A percentile compares a stretch with the other conserved stretches of the same genome.
These are phyloP conservation scores for Neonectria neomacrospora DNA, from an alignment of 2,329 filamentous ascomycete genomes.

Conservation along the genomic window DNA sequence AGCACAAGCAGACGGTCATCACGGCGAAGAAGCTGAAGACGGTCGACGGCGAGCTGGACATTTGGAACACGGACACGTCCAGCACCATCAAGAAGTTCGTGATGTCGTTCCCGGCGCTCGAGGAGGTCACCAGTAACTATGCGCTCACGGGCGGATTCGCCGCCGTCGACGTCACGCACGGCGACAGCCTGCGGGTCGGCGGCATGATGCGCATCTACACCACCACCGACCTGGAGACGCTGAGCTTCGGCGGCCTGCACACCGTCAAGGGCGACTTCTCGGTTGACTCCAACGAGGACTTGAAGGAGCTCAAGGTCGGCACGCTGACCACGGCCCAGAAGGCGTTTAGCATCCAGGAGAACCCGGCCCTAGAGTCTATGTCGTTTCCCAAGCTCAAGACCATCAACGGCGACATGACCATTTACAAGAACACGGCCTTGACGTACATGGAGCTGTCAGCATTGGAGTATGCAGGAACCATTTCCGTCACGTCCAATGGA, in stretches of 20 bases:
- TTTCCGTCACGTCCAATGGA: constrained; percentile 42
- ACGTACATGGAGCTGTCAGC: constrained; percentile 33
- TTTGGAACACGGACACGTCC: constrained; percentile 39
- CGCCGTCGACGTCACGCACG: constrained; percentile 37
- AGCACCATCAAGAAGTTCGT: constrained; percentile 34
- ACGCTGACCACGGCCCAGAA: constrained; percentile 38
- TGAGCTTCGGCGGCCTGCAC: constrained; percentile 39
- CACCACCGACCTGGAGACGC: constrained; percentile 30
- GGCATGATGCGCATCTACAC: constrained; percentile 41
- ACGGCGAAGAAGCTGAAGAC: constrained; percentile 37
- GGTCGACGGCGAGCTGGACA: constrained; percentile 37
- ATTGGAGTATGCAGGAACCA: constrained; percentile 41
- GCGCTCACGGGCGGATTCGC: constrained; percentile 39
- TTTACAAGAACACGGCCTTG: constrained; percentile 40
- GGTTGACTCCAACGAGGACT: constrained; percentile 37
- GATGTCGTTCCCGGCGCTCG: constrained; percentile 35
- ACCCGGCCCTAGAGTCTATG: constrained; percentile 33
- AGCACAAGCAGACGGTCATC: constrained; percentile 40
- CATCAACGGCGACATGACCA: constrained; percentile 39
- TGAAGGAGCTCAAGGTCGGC: constrained; percentile 33
- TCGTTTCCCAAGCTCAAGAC: constrained; percentile 41
- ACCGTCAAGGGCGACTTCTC: constrained; percentile 41
- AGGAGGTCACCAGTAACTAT: constrained; percentile 38
- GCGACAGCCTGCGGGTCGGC: constrained; percentile 31
- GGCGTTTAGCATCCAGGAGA: constrained; percentile 38